Base-by-base conservation (phyloP, 2,329 filamentous ascomycete species). In the Trichophyton mentagrophytes region DNA sequence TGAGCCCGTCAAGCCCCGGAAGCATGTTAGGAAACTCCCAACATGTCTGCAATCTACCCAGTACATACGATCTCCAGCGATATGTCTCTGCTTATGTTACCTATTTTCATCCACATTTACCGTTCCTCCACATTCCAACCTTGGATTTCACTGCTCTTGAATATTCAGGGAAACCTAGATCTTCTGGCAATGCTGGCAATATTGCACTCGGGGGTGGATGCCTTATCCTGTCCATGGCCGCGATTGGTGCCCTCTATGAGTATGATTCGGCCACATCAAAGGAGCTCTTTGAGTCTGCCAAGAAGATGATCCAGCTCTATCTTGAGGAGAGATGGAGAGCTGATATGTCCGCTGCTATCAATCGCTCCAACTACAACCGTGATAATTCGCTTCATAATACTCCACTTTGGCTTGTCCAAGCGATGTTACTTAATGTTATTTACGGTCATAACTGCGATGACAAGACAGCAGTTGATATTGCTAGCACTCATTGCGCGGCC, bases 381-480 rank as follows among this genome's bases (percentile, higher is more conserved):
- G 86, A 89, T 62, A 80, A 80, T 57, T 80, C 84, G 15, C 81
- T 85, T 44, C 85, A 89, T 66, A 92, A 83, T 60, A 85, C 91
- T 1, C 92, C 92, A 0, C 80, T 96, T 46, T 97, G 92, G 91
- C 80, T 99, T 27, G 90, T 97, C 15, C 93, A 97, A 73, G 90
- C 92, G 0, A 97, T 97, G 92, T 79, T 97, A 7, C 80, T 99
- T 58, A 97, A 96, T 70, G 89, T 97, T 42, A 88, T 96, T 15
- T 97, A 96, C 70, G 92, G 92, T 13, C 89, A 96, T 72, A 95
- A 95, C 66, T 95, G 90, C 71, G 90, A 89, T 42, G 92, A 97
- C 71, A 92, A 95, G 76, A 86, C 85, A 60, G 88, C 90, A 22
- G 90, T 89, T 63, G 90, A 96, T 70, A 95, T 95, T 68, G 92